These are phyloP conservation scores for Fusarium newnesense DNA, from an alignment of 2,329 filamentous ascomycete species.

Conservation along the genomic window DNA sequence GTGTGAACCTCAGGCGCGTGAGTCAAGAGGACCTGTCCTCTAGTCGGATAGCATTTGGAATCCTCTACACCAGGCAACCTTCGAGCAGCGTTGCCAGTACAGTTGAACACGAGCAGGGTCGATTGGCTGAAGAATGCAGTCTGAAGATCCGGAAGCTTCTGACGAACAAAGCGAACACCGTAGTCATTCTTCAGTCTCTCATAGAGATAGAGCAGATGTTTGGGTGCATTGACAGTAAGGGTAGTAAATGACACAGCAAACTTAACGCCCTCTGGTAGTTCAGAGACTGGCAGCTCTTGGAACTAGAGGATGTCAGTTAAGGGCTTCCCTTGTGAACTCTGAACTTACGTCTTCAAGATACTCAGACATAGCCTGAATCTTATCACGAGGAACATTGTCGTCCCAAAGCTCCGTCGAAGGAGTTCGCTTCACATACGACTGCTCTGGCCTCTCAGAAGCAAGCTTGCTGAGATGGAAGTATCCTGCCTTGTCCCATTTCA, in stretches of 20 bases:
- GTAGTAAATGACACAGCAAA: not conserved
- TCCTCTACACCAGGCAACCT: not conserved
- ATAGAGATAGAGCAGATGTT: not conserved
- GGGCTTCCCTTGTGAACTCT: accelerated
- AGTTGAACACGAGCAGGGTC: not conserved
- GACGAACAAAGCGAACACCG: not conserved
- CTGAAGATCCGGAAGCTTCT: not conserved
- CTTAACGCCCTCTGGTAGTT: not conserved
- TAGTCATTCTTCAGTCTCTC: not conserved
- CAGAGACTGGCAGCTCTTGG: not conserved
- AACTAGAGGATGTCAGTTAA: not conserved
- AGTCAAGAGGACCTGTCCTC: not conserved
- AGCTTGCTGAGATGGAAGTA: not conserved
- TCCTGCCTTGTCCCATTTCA: conserved; percentile 1
- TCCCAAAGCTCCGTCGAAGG: not conserved
- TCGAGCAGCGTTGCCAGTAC: not conserved
- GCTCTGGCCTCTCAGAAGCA: not conserved
- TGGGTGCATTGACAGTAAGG: not conserved
- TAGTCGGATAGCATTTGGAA: not conserved
- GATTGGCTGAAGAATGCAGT: not conserved
- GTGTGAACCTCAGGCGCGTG: not conserved
- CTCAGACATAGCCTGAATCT: not conserved
- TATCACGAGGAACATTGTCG: not conserved
- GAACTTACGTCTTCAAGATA: conserved; percentile 4
- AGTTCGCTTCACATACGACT: not conserved